Percentiles rank a stretch among this genome's conserved stretches.
phyloP scores from a whole-genome alignment of 1,284 basidiomycete genomes.

The Spongispora temasekensis region DNA sequence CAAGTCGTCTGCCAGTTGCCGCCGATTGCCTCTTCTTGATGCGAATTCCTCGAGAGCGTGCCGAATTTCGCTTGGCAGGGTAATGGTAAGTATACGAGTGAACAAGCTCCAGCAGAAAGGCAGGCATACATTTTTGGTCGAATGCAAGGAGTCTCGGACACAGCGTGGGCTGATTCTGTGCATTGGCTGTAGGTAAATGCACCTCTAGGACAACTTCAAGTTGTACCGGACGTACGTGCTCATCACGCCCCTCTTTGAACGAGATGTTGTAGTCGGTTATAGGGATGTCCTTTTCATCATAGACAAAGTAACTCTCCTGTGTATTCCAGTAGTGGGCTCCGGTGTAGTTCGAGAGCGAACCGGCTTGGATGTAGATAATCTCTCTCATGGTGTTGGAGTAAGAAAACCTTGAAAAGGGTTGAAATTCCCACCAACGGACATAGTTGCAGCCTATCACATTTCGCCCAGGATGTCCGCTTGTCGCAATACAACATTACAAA shows the following conservation, averaged over 20 bases:
- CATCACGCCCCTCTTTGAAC: constrained; percentile 59
- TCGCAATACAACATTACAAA: too few species aligned
- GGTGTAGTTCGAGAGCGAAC: constrained; percentile 62
- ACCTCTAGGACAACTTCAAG: not conserved
- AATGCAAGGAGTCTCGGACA: constrained; percentile 66
- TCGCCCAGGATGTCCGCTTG: too few species aligned
- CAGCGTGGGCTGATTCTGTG: constrained; percentile 56
- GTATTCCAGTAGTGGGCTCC: constrained; percentile 83
- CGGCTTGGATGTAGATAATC: constrained; percentile 76
- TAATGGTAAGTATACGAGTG: not conserved
- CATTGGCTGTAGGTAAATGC: constrained; percentile 9
- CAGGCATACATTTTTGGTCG: constrained; percentile 60
- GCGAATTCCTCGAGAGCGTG: constrained; percentile 43
- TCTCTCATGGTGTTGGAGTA: too few species aligned
- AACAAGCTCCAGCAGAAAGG: constrained; percentile 11
- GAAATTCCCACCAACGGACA: too few species aligned
- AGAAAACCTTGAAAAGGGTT: too few species aligned
- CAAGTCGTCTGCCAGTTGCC: constrained; percentile 18
- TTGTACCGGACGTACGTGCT: constrained; percentile 40
- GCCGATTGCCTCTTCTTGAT: constrained; percentile 14
- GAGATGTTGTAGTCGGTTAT: constrained; percentile 57
- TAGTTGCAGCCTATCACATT: too few species aligned
- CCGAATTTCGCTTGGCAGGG: constrained; percentile 61
- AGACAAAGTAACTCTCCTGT: constrained; percentile 68
- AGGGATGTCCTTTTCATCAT: constrained; percentile 47